Evolutionary conservation across 805 yeast genomes (phyloP).

Genomic region (Candida schatavii): DNA sequence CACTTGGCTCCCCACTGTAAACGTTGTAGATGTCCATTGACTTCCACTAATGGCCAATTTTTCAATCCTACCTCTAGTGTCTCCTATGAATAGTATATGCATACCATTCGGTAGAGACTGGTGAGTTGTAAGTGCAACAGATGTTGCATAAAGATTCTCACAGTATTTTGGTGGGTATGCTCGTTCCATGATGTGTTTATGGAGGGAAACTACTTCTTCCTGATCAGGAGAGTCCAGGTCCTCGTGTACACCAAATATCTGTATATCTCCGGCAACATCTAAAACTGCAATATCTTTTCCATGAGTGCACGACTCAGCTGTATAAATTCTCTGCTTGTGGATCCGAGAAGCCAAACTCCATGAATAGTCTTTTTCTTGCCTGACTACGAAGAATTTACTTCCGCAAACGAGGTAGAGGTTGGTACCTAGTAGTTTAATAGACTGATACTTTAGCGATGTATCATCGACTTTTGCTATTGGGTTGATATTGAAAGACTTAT

Average conservation of each 20-base stretch:
- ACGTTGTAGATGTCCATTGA: background rate
- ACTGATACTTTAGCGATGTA: background rate
- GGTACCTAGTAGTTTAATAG: background rate
- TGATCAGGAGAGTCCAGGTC: background rate
- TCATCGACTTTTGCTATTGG: background rate
- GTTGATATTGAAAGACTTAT: too few species aligned
- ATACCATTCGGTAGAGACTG: background rate
- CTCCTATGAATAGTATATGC: background rate
- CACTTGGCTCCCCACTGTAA: background rate
- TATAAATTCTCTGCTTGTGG: background rate
- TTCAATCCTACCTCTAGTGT: background rate
- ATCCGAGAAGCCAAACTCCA: conserved; percentile 1
- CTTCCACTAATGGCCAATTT: background rate
- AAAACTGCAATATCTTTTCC: background rate
- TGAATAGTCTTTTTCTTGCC: background rate
- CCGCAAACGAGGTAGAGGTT: background rate
- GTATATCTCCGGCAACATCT: background rate
- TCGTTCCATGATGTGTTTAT: background rate
- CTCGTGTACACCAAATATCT: background rate
- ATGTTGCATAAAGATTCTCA: background rate
- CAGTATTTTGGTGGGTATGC: background rate
- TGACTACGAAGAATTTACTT: background rate
- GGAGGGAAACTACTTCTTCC: background rate
- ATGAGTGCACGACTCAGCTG: background rate
- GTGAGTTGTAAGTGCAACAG: background rate